These are phyloP conservation scores for Paspalum notatum DNA, from an alignment of 176 grass and related monocot species.

Conservation along the genomic window DNA sequence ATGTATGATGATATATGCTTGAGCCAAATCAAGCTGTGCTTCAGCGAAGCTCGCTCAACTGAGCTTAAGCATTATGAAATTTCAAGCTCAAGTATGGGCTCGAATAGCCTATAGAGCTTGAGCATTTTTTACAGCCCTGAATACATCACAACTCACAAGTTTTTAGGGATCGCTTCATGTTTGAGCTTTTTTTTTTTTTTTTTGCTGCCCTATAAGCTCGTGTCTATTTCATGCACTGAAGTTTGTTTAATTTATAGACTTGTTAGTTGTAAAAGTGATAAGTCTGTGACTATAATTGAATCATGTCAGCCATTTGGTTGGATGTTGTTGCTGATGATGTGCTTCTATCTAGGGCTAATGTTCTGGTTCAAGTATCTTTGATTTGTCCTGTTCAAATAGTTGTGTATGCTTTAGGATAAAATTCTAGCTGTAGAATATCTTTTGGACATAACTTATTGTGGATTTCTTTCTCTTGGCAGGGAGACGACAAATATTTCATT, in stretches of 20 bases:
- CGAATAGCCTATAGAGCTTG: not conserved
- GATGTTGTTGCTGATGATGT: not conserved
- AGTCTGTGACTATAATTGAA: not conserved
- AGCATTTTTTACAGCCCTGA: not conserved
- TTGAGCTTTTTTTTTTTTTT: constrained; percentile 22
- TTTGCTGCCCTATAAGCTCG: not conserved
- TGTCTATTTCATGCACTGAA: constrained; percentile 2
- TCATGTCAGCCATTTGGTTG: not conserved
- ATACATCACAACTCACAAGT: not conserved
- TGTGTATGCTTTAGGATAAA: constrained; percentile 26
- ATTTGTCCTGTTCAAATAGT: too few species aligned
- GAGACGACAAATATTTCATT: constrained; percentile 66
- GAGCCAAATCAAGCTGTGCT: not conserved
- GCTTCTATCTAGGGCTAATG: constrained; percentile 6
- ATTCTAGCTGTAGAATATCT: constrained; percentile 21
- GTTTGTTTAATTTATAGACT: not conserved
- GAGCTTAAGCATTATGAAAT: constrained; percentile 9
- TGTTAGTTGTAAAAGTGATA: not conserved
- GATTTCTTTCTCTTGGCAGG: constrained; percentile 55
- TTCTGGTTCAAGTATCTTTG: constrained; percentile 7
- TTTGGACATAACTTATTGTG: constrained; percentile 21
- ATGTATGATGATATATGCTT: not conserved
- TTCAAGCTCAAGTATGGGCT: not conserved
- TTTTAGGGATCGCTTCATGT: not conserved
- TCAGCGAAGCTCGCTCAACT: too few species aligned